Conservation (phyloP, 768 basidiomycete species). For the Lanmaoa pseudosensibilis region DNA sequence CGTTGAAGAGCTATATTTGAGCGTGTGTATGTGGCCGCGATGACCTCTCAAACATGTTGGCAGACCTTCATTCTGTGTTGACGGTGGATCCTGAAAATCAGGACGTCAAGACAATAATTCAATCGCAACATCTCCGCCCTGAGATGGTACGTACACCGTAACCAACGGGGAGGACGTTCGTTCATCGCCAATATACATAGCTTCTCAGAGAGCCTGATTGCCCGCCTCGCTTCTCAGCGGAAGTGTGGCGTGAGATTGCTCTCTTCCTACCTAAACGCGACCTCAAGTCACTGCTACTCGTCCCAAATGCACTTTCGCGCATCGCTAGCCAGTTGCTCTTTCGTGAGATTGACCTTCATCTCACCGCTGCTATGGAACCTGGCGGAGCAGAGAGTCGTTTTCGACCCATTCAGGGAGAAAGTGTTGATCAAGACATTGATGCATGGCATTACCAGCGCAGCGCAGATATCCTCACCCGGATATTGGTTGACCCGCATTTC, state of each 20-base stretch:
- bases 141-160: constrained; percentile 51
- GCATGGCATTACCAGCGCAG: constrained; percentile 56
- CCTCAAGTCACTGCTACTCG: constrained; percentile 60
- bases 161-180: not conserved
- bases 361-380: constrained; percentile 41
- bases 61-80: constrained; percentile 69
- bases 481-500: constrained; percentile 60
- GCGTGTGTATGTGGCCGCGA: not conserved
- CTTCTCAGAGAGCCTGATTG: constrained; percentile 39
- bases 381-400: constrained; percentile 11
- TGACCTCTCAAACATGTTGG: constrained; percentile 4
- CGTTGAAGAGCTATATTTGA: not conserved
- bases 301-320: constrained; percentile 66
- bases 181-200: constrained; percentile 17
- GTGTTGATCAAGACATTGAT: constrained; percentile 38
- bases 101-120: constrained; percentile 64
- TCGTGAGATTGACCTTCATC: constrained; percentile 61
- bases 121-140: constrained; percentile 48
- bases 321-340: constrained; percentile 70
- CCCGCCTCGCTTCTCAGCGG: constrained; percentile 58
- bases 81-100: constrained; percentile 65
- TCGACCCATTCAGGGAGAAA: constrained; percentile 14
- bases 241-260: constrained; percentile 73
- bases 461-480: constrained; percentile 67
- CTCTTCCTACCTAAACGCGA: constrained; percentile 61